Evolutionary conservation across 73 alveolate genomes (phyloP).

Genomic region (Breviolum minutum): DNA sequence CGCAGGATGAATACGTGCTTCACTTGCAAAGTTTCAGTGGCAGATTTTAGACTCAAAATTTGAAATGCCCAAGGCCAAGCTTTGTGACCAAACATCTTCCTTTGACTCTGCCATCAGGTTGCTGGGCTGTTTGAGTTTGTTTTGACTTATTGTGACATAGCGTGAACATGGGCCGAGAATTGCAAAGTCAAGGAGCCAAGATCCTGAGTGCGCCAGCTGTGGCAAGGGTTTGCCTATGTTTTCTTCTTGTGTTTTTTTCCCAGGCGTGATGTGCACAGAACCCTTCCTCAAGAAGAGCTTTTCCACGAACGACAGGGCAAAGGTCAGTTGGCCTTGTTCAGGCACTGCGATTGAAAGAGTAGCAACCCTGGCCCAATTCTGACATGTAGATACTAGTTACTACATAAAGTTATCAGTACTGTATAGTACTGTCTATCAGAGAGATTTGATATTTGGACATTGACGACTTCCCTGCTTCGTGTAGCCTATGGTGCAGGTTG

Average conservation of each 20-base stretch:
- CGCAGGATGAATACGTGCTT: constrained; percentile 70
- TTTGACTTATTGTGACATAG: not conserved
- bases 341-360: constrained; percentile 17
- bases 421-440: too few relatives aligned
- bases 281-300: constrained; percentile 94
- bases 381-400: too few relatives aligned
- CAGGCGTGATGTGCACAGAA: constrained; percentile 95
- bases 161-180: not conserved
- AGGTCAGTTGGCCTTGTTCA: constrained; percentile 82
- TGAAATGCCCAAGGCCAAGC: constrained; percentile 15
- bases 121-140: not conserved
- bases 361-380: not conserved
- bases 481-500: constrained; percentile 26
- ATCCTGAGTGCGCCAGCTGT: too few relatives aligned
- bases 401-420: too few relatives aligned
- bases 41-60: not conserved
- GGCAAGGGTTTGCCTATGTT: too few relatives aligned
- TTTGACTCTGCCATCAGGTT: constrained; percentile 77
- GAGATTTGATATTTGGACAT: too few relatives aligned
- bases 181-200: too few relatives aligned
- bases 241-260: not conserved
- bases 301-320: constrained; percentile 93
- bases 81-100: constrained; percentile 69
- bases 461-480: not conserved
- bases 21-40: not conserved